Conservation (phyloP, 2,329 filamentous ascomycete species). For the Neofusicoccum cordaticola region DNA sequence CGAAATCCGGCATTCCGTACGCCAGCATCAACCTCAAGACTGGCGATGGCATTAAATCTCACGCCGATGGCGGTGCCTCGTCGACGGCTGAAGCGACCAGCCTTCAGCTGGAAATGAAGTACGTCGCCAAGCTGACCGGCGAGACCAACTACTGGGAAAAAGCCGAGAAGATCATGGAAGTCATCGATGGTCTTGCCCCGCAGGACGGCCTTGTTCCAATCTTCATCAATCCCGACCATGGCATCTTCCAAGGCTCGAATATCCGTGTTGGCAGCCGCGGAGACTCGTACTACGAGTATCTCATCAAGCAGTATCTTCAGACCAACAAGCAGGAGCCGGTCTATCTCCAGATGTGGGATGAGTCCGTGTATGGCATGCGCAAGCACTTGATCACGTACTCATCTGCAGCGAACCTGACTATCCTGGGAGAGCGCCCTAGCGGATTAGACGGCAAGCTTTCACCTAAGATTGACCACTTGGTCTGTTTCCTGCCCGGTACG, state of each 20-base stretch:
- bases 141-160: conserved; percentile 90
- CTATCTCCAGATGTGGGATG: conserved; percentile 91
- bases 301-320: conserved; percentile 97
- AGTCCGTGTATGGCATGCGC: conserved; percentile 78
- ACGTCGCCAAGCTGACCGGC: conserved; percentile 89
- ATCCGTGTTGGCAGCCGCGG: conserved; percentile 90
- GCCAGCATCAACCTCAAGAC: conserved; percentile 86
- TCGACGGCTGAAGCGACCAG: conserved; percentile 93
- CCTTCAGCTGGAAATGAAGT: conserved; percentile 94
- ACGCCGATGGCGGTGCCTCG: conserved; percentile 80
- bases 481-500: conserved; percentile 96
- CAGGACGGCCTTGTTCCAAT: conserved; percentile 87
- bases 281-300: conserved; percentile 98
- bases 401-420: conserved; percentile 73
- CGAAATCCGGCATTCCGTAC: conserved; percentile 79
- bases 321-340: conserved; percentile 81
- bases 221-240: conserved; percentile 76
- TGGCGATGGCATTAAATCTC: conserved; percentile 72
- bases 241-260: conserved; percentile 77
- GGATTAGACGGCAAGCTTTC: conserved; percentile 66
- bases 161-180: conserved; percentile 86
- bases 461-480: conserved; percentile 96
- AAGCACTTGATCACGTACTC: conserved; percentile 93
- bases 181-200: conserved; percentile 77
- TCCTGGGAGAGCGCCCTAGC: conserved; percentile 79